Evolutionary conservation across 306 rosid genomes (phyloP), one percentile per base, ranked within the genome.

Genomic region (Rosa rugosa): DNA sequence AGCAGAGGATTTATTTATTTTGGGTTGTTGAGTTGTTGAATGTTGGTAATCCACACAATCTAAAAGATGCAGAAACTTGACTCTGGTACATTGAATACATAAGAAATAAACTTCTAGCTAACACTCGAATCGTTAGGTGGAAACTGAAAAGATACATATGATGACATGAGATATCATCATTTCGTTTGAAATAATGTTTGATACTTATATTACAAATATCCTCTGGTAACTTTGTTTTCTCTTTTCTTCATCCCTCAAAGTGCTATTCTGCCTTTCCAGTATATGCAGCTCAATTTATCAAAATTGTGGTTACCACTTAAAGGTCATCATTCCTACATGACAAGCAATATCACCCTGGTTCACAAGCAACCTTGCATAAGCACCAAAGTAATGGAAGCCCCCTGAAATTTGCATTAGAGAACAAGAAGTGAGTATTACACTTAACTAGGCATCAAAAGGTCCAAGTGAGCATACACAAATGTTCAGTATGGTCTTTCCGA

Each of bases 331-430:
- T 4, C 10, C 56, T 75, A 44, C 54, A 75, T 2, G 47, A 25
- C 57, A 8, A 59, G 69, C 16, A 40, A 20, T 4, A 20, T 40
- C 8, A 38, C 56, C 42, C 70, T 5, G 18, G 57, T 10, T n/a
- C 57, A 53, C 71, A 16, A 75, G 59, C 45, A 75, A 75, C 69
- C 68, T 75, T 59, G 57, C 49, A 41, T 16, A 44, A 56, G 54
- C 27, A 75, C 44, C 20, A 16, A 4, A 18, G 60, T 18, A 36
- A 60, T 13, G 69, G 69, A 42, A 44, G 10, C 38, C 25, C 59
- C 56, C 70, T 75, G 56, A 42, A 75, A 31, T 25, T 73, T n/a
- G 18, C 45, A 50, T 53, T 14, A 5, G 17, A 60, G 41, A 56
- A 44, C 25, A 44, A 5, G 45, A 31, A 12, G 62, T 46, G 20